Evolutionary conservation across 805 yeast genomes (phyloP).

Genomic region (Candida pini): DNA sequence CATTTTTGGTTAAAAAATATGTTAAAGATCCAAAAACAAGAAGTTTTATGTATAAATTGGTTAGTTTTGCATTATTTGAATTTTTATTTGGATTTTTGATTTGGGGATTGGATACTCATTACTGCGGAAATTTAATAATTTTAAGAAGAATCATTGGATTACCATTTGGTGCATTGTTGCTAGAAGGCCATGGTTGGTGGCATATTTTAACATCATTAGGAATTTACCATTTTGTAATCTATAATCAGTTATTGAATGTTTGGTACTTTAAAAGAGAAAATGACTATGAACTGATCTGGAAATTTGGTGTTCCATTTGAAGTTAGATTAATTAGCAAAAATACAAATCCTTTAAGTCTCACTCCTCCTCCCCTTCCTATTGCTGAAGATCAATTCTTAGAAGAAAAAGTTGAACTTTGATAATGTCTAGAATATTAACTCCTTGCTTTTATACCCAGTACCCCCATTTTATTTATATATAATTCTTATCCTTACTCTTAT

Average conservation of each 20-base stretch:
- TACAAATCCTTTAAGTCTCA: not conserved
- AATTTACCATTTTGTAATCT: slow-evolving; percentile 74
- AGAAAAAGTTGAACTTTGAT: no score
- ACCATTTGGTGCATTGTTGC: slow-evolving; percentile 69
- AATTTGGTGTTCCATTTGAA: slow-evolving; percentile 52
- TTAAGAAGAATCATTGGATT: slow-evolving; percentile 61
- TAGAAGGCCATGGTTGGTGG: slow-evolving; percentile 97
- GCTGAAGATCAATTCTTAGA: no score
- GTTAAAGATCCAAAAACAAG: slow-evolving; percentile 47
- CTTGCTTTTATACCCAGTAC: no score
- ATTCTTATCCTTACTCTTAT: no score
- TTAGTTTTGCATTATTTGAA: slow-evolving; percentile 52
- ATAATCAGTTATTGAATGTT: slow-evolving; percentile 65
- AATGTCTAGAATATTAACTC: no score
- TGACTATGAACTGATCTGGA: slow-evolving; percentile 51
- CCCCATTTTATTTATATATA: no score
- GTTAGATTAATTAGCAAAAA: slow-evolving; percentile 21
- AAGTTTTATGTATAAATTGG: slow-evolving; percentile 46
- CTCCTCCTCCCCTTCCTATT: slow-evolving; percentile 2
- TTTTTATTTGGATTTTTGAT: slow-evolving; percentile 68
- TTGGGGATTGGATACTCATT: slow-evolving; percentile 83
- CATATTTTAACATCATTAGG: slow-evolving; percentile 78
- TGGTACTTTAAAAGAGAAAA: slow-evolving; percentile 49
- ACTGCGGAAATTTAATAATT: slow-evolving; percentile 56
- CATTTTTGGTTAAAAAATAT: slow-evolving; percentile 42